phyloP scores from a whole-genome alignment of 2,329 filamentous ascomycete genomes.

The Cladosporium phlei region DNA sequence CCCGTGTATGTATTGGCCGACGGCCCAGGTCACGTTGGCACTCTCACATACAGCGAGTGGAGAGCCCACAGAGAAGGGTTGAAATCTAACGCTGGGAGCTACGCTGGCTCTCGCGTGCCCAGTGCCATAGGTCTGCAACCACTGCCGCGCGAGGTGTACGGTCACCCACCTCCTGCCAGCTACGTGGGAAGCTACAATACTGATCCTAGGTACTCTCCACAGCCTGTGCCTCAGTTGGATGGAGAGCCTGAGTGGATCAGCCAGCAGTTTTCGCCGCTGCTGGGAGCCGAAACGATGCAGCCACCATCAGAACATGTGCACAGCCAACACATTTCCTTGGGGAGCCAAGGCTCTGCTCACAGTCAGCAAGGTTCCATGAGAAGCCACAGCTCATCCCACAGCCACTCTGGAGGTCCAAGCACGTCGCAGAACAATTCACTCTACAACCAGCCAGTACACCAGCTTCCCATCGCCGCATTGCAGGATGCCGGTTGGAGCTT shows the following conservation, averaged over 20 bases:
- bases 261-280: background rate
- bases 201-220: background rate
- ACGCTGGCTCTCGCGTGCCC: background rate
- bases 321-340: too few species aligned
- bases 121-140: background rate
- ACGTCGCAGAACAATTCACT: background rate
- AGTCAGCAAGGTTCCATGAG: background rate
- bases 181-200: background rate
- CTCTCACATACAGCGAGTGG: slow-evolving; percentile 29
- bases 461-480: background rate
- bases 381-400: background rate
- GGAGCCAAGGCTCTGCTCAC: background rate
- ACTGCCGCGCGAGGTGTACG: background rate
- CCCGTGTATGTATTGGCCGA: slow-evolving; percentile 20
- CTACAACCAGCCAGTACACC: background rate
- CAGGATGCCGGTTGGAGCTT: background rate
- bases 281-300: too few species aligned
- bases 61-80: slow-evolving; percentile 4
- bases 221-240: background rate
- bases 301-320: too few species aligned
- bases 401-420: background rate
- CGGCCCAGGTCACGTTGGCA: slow-evolving; percentile 14
- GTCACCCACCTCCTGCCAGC: background rate
- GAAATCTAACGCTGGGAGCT: background rate
- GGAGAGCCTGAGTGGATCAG: background rate